Percentiles rank a stretch among this genome's conserved stretches.
These are phyloP conservation scores for Fusarium transvaalense DNA, from an alignment of 2,329 filamentous ascomycete genomes.

Conservation along the genomic window DNA sequence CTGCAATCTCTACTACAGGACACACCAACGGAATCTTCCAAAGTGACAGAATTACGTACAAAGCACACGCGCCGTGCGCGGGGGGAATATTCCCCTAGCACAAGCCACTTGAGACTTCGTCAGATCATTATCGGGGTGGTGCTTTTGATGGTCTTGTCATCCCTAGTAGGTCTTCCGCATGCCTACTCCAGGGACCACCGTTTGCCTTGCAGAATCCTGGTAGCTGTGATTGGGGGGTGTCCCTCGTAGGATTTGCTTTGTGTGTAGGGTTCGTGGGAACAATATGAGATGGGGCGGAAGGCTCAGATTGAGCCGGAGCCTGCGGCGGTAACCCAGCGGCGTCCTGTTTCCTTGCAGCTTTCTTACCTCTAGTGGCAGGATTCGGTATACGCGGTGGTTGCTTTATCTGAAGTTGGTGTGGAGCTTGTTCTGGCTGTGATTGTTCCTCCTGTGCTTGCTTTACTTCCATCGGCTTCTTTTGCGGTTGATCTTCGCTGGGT, in stretches of 20 bases:
- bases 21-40: not conserved
- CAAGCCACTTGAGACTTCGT: not conserved
- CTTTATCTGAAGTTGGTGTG: constrained; percentile 8
- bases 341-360: constrained; percentile 65
- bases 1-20: not conserved
- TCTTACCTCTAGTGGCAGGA: constrained; percentile 65
- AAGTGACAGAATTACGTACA: not conserved
- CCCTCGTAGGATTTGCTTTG: not conserved
- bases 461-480: constrained; percentile 1
- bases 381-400: constrained; percentile 54
- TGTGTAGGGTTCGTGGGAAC: constrained; percentile 5
- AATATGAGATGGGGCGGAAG: constrained; percentile 36
- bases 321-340: constrained; percentile 63
- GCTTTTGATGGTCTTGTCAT: constrained; percentile 64
- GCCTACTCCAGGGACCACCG: constrained; percentile 75
- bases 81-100: not conserved
- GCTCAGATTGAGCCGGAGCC: constrained; percentile 55
- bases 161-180: constrained; percentile 75
- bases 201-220: constrained; percentile 64
- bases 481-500: not conserved
- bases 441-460: not conserved
- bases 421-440: constrained; percentile 4
- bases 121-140: constrained; percentile 15
- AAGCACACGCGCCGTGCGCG: not conserved
- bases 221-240: constrained; percentile 41